A percentile compares a stretch with the other conserved stretches of the same genome.
These are phyloP conservation scores for Malassezia globosa DNA, from an alignment of 1,284 basidiomycete species.

Conservation along the genomic window DNA sequence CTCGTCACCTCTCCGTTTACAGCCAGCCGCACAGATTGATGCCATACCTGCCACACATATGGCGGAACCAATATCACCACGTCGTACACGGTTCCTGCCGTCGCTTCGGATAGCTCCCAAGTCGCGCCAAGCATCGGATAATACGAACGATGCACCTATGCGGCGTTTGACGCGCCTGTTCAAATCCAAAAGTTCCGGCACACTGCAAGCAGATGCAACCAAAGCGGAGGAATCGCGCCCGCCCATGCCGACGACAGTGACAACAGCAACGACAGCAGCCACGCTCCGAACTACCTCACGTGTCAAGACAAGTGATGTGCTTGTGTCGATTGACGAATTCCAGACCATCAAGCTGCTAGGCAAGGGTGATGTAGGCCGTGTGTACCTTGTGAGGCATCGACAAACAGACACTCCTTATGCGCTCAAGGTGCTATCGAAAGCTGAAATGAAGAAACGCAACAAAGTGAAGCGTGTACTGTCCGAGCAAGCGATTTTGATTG, in stretches of 20 bases:
- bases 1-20: too few species aligned
- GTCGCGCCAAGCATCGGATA: background rate
- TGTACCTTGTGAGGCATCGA: conserved; percentile 42
- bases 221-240: conserved; percentile 1
- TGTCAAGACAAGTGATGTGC: conserved; percentile 66
- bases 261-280: background rate
- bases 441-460: conserved; percentile 47
- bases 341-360: conserved; percentile 46
- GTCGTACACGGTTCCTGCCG: conserved; percentile 1
- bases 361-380: conserved; percentile 46
- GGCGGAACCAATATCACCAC: background rate
- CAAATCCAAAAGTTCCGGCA: conserved; percentile 13
- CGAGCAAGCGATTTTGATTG: conserved; percentile 42
- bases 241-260: background rate
- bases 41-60: background rate
- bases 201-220: conserved; percentile 4
- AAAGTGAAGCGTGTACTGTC: conserved; percentile 46
- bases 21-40: too few species aligned
- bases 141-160: background rate
- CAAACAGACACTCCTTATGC: conserved; percentile 38
- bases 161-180: conserved; percentile 12
- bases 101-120: conserved; percentile 1
- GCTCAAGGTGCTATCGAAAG: conserved; percentile 47
- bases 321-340: conserved; percentile 41
- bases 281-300: conserved; percentile 2